Base-by-base conservation (phyloP, 1,139 yeast genomes). In the Debaryomyces subglobosus region DNA sequence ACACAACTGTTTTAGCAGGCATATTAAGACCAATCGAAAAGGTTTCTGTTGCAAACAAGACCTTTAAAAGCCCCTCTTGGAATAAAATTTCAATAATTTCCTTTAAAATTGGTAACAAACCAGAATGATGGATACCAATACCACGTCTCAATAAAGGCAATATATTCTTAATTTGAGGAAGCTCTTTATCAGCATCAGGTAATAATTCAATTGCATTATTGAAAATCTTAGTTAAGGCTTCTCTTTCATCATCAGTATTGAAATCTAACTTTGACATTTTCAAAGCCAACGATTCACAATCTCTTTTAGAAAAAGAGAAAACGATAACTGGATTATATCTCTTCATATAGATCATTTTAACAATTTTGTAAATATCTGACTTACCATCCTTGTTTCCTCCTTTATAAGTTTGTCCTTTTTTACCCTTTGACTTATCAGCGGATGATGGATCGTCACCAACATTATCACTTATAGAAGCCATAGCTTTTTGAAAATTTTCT, bases 1-100 rank as follows among this genome's bases (percentile, higher is more conserved):
- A 95, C 8, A 95, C 99, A 42, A 94, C 99, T 0, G 99, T 94
- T 63, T 95, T 91, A 3, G 99, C 97, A 57, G 99, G 99, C 91
- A 94, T 86, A 71, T 94, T 94, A 54, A 94, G 81, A 46, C 99
- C 99, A 79, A 94, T 95, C 15, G 99, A 95, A 65, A 94, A 95
- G 0, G 99, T 94, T 69, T 94, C 99, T 0, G 99, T 94, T 1
- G 99, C 99, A 71, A 95, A 94, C 49, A 94, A 72, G 2, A 94
- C 98, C 66, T 95, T 95, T 50, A 95, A 76, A 46, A 92, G 82
- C 13, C 99, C 99, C 72, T 94, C 98, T 68, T 94, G 99, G 74
- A 95, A 95, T 51, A 95, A 72, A 69, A 95, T 89, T 73, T 95
- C 99, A 62, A 95, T 94, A 50, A 95, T 94, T 71, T 95, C 99